Evolutionary conservation across 768 basidiomycete genomes (phyloP).

Genomic region (Daedaleopsis sinensis): DNA sequence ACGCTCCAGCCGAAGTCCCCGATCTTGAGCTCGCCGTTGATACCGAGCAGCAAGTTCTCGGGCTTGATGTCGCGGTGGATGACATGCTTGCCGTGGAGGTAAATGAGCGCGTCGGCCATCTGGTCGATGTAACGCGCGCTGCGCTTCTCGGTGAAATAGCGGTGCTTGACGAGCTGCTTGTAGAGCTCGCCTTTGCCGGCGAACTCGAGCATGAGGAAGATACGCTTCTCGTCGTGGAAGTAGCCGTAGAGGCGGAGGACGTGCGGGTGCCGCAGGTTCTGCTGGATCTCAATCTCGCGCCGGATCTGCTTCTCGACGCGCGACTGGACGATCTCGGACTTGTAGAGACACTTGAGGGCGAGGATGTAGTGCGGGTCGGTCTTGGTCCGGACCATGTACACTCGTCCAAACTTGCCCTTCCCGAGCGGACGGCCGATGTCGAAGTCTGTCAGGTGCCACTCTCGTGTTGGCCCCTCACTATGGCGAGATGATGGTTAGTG

Average conservation of each 20-base stretch:
- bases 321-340: conserved; percentile 90
- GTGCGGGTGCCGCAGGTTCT: conserved; percentile 93
- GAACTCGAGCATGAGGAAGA: conserved; percentile 98
- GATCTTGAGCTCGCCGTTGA: conserved; percentile 97
- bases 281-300: conserved; percentile 97
- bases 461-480: conserved; percentile 74
- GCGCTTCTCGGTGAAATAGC: conserved; percentile 86
- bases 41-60: conserved; percentile 91
- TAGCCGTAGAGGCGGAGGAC: conserved; percentile 94
- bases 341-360: conserved; percentile 96
- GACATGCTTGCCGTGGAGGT: conserved; percentile 94
- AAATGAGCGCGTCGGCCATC: conserved; percentile 94
- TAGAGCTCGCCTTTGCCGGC: conserved; percentile 97
- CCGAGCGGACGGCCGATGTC: conserved; percentile 96
- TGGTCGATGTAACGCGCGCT: conserved; percentile 93
- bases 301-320: conserved; percentile 97
- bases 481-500: conserved; percentile 12
- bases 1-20: conserved; percentile 99
- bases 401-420: conserved; percentile 99
- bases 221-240: conserved; percentile 97
- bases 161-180: conserved; percentile 87
- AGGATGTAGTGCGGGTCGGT: conserved; percentile 87
- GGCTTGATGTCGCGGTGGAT: conserved; percentile 99
- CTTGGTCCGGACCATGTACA: conserved; percentile 98
- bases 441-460: conserved; percentile 85